A percentile compares a stretch with the other conserved stretches of the same genome.
Evolutionary conservation across 768 basidiomycete species (phyloP).

Genomic region (Amanita phalloides): DNA sequence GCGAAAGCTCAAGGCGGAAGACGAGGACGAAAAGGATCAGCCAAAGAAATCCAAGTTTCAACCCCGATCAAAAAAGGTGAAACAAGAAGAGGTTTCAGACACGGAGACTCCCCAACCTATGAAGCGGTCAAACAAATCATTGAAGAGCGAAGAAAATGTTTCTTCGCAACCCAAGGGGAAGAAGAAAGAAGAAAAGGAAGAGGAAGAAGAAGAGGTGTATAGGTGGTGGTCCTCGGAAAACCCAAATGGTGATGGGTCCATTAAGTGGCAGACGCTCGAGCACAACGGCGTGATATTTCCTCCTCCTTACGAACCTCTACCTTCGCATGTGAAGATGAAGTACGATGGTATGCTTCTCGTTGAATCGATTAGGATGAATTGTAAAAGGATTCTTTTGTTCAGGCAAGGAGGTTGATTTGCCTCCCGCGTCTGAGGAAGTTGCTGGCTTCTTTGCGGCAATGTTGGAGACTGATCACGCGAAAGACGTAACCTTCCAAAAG

Average conservation of each 20-base stretch:
- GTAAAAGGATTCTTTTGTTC: constrained; percentile 7
- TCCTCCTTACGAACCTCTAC: constrained; percentile 83
- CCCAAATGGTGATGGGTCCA: constrained; percentile 59
- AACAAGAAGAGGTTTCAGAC: constrained; percentile 38
- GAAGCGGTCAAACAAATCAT: constrained; percentile 28
- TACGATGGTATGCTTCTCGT: constrained; percentile 62
- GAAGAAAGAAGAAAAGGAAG: constrained; percentile 44
- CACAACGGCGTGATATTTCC: constrained; percentile 96
- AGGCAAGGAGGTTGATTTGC: constrained; percentile 75
- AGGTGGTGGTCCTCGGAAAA: constrained; percentile 79
- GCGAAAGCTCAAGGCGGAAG: constrained; percentile 39
- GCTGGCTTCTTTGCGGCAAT: constrained; percentile 93
- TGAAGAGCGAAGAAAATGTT: constrained; percentile 24
- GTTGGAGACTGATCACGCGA: constrained; percentile 85
- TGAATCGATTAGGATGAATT: background rate
- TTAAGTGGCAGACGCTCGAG: constrained; percentile 93
- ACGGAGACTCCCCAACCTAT: constrained; percentile 32
- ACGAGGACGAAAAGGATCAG: constrained; percentile 20
- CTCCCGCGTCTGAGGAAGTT: constrained; percentile 88
- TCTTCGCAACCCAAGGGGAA: constrained; percentile 31
- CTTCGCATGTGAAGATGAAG: constrained; percentile 80
- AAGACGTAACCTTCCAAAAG: constrained; percentile 79
- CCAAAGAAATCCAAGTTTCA: constrained; percentile 36
- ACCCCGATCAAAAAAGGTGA: constrained; percentile 39
- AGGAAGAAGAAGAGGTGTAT: constrained; percentile 66